Conservation (phyloP, 1,284 basidiomycete genomes). For the Sanguinoderma infundibulare region DNA sequence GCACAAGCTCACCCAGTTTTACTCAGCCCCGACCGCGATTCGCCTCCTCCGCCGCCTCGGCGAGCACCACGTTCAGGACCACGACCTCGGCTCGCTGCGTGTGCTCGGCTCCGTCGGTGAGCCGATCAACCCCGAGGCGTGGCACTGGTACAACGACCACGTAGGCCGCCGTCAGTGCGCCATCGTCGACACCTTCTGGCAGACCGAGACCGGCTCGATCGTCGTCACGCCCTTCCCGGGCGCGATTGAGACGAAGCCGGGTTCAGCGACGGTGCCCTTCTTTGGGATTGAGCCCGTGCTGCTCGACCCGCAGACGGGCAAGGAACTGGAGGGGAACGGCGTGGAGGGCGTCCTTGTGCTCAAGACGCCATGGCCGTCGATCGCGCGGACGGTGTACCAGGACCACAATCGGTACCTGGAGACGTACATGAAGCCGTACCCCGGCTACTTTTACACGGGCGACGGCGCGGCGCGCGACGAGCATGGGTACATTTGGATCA, state of each 20-base stretch:
- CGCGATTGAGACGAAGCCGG: constrained; percentile 95
- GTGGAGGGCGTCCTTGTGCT: constrained; percentile 93
- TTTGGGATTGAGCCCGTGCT: constrained; percentile 93
- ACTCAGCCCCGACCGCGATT: constrained; percentile 93
- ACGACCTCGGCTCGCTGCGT: constrained; percentile 86
- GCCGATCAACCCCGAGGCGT: constrained; percentile 99
- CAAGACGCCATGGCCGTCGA: constrained; percentile 92
- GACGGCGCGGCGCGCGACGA: constrained; percentile 95
- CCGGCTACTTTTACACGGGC: constrained; percentile 93
- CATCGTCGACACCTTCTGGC: constrained; percentile 97
- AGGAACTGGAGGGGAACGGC: constrained; percentile 79
- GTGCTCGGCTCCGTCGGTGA: constrained; percentile 95
- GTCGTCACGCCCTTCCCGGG: constrained; percentile 96
- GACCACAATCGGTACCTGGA: constrained; percentile 87
- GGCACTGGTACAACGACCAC: constrained; percentile 98
- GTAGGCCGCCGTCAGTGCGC: constrained; percentile 91
- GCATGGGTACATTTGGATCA: constrained; percentile 99
- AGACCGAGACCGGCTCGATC: constrained; percentile 98
- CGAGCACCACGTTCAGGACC: constrained; percentile 82
- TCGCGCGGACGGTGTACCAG: constrained; percentile 92
- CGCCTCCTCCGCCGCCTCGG: constrained; percentile 91
- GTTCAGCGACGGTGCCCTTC: constrained; percentile 96
- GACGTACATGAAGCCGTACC: constrained; percentile 94
- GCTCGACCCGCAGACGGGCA: constrained; percentile 82
- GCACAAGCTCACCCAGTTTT: constrained; percentile 94